Evolutionary conservation across 1,139 yeast species (phyloP), one percentile per base, ranked within the genome.

Genomic region (Magnusiomyces suaveolens): DNA sequence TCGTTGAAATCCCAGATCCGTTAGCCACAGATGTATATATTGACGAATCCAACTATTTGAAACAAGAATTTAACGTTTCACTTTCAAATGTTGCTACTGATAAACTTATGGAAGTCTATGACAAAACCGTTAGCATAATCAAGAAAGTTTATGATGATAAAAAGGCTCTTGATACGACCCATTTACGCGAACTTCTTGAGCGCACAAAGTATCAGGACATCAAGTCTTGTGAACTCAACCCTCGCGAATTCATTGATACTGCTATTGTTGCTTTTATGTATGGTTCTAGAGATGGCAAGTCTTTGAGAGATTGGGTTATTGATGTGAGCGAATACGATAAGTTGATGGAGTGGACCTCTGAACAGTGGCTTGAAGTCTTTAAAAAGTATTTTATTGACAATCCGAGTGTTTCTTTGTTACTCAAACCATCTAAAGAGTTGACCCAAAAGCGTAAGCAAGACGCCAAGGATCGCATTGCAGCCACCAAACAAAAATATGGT

Each of bases 1-100:
- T 92, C 61, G 87, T 90, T 20, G 97, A 92, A 64, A 78, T 86
- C 53, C 88, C 83, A 46, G 81, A 85, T 52, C 97, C 98, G 0
- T 72, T 82, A 55, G 94, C 97, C 2, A 83, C 90, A 14, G 83
- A 82, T 43, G 75, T 85, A 3, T 82, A 78, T 44, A 83, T 76
- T 62, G 69, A 66, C 49, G 24, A 39, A 16, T 48, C 46, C 1
- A 87, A 83, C 63, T 89, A 77, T 66, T 69, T 78, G 52, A 75
- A 79, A 57, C 77, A 86, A 0, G 80, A 79, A 8, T 69, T 86
- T 39, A 79, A 79, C 60, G 68, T 89, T 56, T 75, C 76, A 48
- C 68, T 87, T 32, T 77, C 77, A 52, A 94, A 95, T 54, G 94
- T 92, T 16, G 96, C 97, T 1, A 77, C 87, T 0, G 84, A 77